Evolutionary conservation across 148 eudicot genomes (phyloP).

Genomic region (Amaranthus palmeri): DNA sequence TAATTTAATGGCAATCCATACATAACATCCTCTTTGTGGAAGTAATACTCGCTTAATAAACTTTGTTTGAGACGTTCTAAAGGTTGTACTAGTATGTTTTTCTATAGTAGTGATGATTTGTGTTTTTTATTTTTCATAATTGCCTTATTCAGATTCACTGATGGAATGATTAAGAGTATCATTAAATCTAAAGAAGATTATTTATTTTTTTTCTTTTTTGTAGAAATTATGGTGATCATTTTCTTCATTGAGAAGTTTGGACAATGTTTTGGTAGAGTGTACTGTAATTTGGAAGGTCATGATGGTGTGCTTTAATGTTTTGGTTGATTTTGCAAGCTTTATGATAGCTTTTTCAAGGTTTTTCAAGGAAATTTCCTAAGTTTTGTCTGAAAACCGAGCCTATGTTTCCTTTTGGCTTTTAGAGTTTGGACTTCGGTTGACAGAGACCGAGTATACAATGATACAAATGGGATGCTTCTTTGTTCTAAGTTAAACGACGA

Average conservation of each 20-base stretch:
- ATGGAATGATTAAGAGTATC: background rate
- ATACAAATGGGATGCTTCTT: background rate
- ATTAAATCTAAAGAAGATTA: background rate
- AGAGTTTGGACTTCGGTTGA: background rate
- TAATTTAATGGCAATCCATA: too few species aligned
- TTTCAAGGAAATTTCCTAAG: constrained; percentile 1
- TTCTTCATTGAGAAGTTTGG: background rate
- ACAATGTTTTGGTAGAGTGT: background rate
- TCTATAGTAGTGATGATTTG: background rate
- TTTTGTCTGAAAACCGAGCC: background rate
- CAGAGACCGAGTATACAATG: background rate
- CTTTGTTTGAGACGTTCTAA: background rate
- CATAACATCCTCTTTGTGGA: background rate
- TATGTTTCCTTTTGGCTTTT: background rate
- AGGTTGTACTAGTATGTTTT: background rate
- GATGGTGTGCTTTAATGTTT: background rate
- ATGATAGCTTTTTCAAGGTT: background rate
- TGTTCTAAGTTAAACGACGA: background rate
- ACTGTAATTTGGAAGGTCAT: background rate
- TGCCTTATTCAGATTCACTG: background rate
- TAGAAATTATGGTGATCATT: background rate
- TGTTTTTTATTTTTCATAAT: background rate
- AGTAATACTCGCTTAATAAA: background rate
- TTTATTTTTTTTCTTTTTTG: background rate
- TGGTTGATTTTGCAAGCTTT: background rate